phyloP scores from a whole-genome alignment of 768 basidiomycete genomes.

The Phanerochaete sordida region DNA sequence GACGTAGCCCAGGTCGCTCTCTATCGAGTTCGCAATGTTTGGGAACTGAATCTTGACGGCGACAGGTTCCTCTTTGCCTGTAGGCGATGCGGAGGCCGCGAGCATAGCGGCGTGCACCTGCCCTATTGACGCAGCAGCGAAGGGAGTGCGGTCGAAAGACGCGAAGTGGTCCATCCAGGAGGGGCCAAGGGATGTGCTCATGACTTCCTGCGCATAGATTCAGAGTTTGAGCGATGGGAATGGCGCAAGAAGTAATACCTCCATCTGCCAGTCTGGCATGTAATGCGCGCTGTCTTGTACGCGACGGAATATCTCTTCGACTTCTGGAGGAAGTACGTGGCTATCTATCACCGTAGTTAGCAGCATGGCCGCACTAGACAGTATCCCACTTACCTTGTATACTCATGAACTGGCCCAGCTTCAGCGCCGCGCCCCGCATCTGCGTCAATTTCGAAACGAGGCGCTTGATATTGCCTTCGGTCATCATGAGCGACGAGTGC shows the following conservation, averaged over 20 bases:
- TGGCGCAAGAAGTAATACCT: conserved; percentile 44
- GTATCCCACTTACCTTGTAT: conserved; percentile 68
- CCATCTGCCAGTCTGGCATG: conserved; percentile 99
- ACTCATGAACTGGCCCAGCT: conserved; percentile 95
- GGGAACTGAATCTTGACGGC: conserved; percentile 96
- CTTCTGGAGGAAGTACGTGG: conserved; percentile 79
- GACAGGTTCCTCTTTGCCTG: conserved; percentile 49
- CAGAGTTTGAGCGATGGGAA: background rate
- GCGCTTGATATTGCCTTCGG: conserved; percentile 85
- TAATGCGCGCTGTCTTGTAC: conserved; percentile 97
- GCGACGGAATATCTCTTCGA: conserved; percentile 83
- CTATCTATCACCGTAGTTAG: conserved; percentile 54
- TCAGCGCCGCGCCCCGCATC: conserved; percentile 96
- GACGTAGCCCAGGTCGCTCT: conserved; percentile 84
- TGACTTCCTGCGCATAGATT: conserved; percentile 50
- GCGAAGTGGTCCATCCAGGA: conserved; percentile 71
- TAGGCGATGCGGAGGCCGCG: conserved; percentile 46
- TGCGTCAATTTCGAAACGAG: conserved; percentile 89
- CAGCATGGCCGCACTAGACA: no score
- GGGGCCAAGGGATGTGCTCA: conserved; percentile 67
- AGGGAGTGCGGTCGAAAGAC: conserved; percentile 80
- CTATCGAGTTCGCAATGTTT: conserved; percentile 81
- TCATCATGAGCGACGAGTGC: conserved; percentile 69
- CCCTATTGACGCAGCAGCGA: conserved; percentile 95
- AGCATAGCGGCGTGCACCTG: conserved; percentile 86